Evolutionary conservation across 352 stramenopile genomes (phyloP), one percentile per base, ranked within the genome.

Genomic region (Phytophthora palmivora): DNA sequence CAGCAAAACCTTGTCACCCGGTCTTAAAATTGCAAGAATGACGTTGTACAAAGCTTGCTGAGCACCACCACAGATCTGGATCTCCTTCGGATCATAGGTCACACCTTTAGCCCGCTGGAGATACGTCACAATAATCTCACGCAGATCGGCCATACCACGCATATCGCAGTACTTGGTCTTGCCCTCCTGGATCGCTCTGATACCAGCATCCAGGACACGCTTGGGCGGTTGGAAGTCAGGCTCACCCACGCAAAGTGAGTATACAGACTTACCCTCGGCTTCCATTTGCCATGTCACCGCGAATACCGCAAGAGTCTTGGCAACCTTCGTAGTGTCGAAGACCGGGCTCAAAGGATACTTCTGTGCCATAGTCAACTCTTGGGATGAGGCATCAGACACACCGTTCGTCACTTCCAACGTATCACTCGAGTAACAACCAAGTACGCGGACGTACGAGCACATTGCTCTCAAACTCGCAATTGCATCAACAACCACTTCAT

Each of bases 131-230:
- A 99, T 98, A 6, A 91, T 79, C 30, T 86, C 63, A 45, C 96
- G 89, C n/a, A 99, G 75, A 39, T 84, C 76, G 24, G 77, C 50
- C 12, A 88, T 97, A 26, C 96, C 97, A 30, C 89, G 95, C 9
- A 99, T 93, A 45, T 96, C 92, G 15, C 93, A 98, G 82, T 99
- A 99, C 47, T 90, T 86, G 30, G 96, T 98, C 8, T 96, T 79
- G 45, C 96, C 92, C 24, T 87, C 36, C 15, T 76, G 58, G n/a
- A 92, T 75, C 9, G 82, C 88, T 18, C 64, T 52, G 12, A 72
- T 70, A 9, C 96, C 92, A 19, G 96, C 96, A n/a, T 96, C 74
- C 16, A 99, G 70, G 2, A 98, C 91, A 18, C 80, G 82, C 33
- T 76, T 38, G 7, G 94, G 92, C 0, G 96, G 96, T 10, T 83